Base-by-base conservation (phyloP, 768 basidiomycete species). In the Amanita pallidorosea region DNA sequence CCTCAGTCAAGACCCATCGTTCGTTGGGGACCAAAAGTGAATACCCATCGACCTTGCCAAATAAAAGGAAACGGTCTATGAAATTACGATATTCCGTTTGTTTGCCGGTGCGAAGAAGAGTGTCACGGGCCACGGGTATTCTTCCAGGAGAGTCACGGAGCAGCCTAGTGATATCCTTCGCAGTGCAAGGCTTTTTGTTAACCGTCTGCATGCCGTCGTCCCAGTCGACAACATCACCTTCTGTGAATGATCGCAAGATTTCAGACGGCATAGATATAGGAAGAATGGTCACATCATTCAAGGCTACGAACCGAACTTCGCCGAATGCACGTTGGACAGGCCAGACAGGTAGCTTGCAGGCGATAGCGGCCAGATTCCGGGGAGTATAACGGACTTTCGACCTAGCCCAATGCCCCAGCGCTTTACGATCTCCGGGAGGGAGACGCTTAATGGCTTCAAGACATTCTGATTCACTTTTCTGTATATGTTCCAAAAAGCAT, bases 281-380 rank as follows among this genome's bases (percentile, higher is more conserved):
- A 61, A 55, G 44, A 56, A 54, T 37, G 40, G 47, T 12, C 60
- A 51, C 7, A 55, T 58, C 25, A 49, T 43, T 33, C 50, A 40
- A 55, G 13, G 55, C 55, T 18, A 49, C 40, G 17, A 59, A 56
- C 45, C 57, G 57, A 42, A 53, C 53, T 17, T 36, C 52, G 7
- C 45, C 41, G 42, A 33, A 56, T 47, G 35, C 44, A 29, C 45
- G 55, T 22, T 47, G 53, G 3, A 58, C 61, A 5, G 55, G 58
- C 68, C 67, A 69, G 17, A 70, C 63, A 12, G 71, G 70, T 41
- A 74, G 60, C n/a, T 38, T 44, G 25, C 44, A 54, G 2, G 64
- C 67, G 15, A 57, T 36, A 38, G 60, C 35, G 18, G 58, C 51
- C 6, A 37, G 23, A 11, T 61, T 48, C 29, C 50, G 45, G 15